Percentiles rank a stretch among this genome's conserved stretches.
These are phyloP conservation scores for Chimonanthus salicifolius DNA, from an alignment of 164 flowering plant genomes.

Conservation along the genomic window DNA sequence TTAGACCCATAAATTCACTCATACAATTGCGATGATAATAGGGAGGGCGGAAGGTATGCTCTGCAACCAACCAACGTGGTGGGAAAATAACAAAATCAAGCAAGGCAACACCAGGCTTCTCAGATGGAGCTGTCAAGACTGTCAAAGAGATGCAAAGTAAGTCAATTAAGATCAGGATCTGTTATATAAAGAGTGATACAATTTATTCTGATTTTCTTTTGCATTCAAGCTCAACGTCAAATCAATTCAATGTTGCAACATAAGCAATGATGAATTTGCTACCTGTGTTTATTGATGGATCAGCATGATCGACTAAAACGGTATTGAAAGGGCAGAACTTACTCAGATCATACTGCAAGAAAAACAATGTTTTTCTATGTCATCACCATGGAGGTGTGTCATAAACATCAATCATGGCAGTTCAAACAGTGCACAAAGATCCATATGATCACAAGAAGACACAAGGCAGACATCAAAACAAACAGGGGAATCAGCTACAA, in stretches of 20 bases:
- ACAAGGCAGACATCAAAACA: background rate
- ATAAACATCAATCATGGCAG: background rate
- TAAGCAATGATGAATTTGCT: background rate
- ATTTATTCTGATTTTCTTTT: constrained; percentile 70
- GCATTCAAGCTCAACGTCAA: background rate
- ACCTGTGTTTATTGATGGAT: constrained; percentile 97
- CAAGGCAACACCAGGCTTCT: constrained; percentile 90
- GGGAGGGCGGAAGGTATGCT: constrained; percentile 94
- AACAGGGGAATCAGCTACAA: background rate
- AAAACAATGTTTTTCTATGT: background rate
- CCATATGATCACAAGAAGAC: background rate
- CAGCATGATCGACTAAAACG: constrained; percentile 81
- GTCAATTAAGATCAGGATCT: background rate
- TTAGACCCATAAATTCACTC: constrained; percentile 98
- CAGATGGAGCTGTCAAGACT: constrained; percentile 93
- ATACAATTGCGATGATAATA: constrained; percentile 96
- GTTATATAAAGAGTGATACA: background rate
- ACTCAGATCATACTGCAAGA: constrained; percentile 78
- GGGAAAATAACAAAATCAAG: constrained; percentile 98
- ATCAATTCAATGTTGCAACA: background rate
- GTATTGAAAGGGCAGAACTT: constrained; percentile 93
- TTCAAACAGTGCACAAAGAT: background rate
- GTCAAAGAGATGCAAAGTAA: constrained; percentile 12
- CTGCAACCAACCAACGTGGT: constrained; percentile 95
- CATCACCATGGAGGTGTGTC: background rate